Conservation (phyloP, 139 green algal species). For the Micractinium conductrix region DNA sequence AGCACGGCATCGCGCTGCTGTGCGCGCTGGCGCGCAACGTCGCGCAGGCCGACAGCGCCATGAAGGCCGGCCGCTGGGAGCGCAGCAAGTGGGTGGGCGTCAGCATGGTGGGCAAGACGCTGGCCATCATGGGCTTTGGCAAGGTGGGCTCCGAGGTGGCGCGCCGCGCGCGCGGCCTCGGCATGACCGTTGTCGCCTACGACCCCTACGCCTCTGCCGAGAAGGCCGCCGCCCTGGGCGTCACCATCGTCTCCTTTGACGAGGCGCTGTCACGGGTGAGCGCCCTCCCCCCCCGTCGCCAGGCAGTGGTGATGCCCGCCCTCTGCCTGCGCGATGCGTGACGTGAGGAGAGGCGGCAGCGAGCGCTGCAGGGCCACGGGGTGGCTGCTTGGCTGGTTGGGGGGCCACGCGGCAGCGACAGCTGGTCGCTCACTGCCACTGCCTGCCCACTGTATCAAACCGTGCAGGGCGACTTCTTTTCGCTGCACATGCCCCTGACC, state of each 20-base stretch:
- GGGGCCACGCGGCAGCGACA: too few species aligned
- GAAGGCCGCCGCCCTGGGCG: conserved; percentile 70
- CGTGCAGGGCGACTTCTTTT: conserved; percentile 83
- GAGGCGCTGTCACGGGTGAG: conserved; percentile 71
- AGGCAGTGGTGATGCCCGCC: too few species aligned
- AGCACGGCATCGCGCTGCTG: conserved; percentile 97
- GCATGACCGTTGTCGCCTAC: conserved; percentile 86
- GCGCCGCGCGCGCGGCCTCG: conserved; percentile 86
- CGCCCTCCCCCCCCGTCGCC: too few species aligned
- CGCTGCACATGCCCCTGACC: conserved; percentile 91
- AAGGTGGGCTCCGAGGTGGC: conserved; percentile 96
- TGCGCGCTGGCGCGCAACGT: conserved; percentile 89
- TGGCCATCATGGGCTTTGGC: conserved; percentile 96
- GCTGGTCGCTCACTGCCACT: too few species aligned
- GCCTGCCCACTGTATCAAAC: too few species aligned
- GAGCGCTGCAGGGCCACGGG: too few species aligned
- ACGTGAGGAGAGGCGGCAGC: too few species aligned
- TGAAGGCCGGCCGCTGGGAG: conserved; percentile 93
- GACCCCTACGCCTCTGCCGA: conserved; percentile 93
- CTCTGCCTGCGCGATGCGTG: too few species aligned
- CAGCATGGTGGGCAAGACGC: conserved; percentile 91
- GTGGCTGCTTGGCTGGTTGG: too few species aligned
- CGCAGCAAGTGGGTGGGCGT: conserved; percentile 87
- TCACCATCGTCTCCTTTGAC: conserved; percentile 89
- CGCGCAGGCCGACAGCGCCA: conserved; percentile 82